Base-by-base conservation (phyloP, 345 rosid genomes). In the Arabis alpina region DNA sequence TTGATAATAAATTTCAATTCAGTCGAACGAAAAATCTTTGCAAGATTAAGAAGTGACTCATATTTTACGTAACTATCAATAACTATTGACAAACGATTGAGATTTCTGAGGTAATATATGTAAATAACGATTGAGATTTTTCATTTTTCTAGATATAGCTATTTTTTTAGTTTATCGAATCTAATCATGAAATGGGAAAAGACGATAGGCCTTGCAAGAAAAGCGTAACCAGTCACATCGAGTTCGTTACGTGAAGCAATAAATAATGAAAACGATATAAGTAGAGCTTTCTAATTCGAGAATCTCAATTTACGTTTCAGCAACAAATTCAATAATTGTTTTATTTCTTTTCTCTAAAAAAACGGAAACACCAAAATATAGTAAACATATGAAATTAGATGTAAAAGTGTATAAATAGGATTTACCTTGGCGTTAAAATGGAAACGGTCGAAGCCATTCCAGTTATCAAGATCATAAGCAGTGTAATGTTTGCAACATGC, bases 401-500 rank as follows among this genome's bases (percentile, higher is more conserved):
- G 25, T 25, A 10, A 34, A 41, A 50, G 47, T 57, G 39, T 37
- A 19, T 28, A 43, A n/a, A 23, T 28, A 51, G 28, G 6, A 54
- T 15, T 66, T 82, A 93, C 99, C 86, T 37, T 74, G 4, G 99
- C 99, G 54, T 94, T 87, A 69, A 94, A 94, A 52, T 87, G 97
- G 78, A 59, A 88, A 9, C 99, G 96, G 64, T 89, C 95, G 28
- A 88, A 80, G 0, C 97, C 96, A 41, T 88, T 83, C 99, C 99
- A 94, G 16, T 94, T 88, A 75, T 94, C 99, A 59, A 94, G 89
- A 74, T 94, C 99, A 50, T 94, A 94, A 25, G 97, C 99, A 1
- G 97, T 89, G 86, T 83, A 94, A 67, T 94, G 99, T 74, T 94
- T 94, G 75, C 99, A 94, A 60, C 99, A 87, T 10, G 99, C 97